These are phyloP conservation scores for Colletotrichum somersetense DNA, from an alignment of 2,329 filamentous ascomycete species.

Conservation along the genomic window DNA sequence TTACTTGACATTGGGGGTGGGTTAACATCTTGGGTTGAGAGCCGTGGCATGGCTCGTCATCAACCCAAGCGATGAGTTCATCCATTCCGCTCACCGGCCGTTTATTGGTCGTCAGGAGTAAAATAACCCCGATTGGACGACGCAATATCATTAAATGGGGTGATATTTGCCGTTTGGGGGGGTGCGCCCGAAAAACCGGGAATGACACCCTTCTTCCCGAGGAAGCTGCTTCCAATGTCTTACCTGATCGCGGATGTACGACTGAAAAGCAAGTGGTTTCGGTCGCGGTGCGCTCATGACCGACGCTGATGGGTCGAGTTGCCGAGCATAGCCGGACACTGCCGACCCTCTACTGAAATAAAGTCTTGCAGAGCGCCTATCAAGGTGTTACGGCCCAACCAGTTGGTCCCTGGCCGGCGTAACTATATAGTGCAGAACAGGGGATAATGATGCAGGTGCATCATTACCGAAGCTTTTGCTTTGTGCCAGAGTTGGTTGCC, in stretches of 20 bases:
- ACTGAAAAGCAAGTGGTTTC: conserved; percentile 13
- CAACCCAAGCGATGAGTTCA: not conserved
- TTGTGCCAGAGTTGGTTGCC: too few relatives aligned
- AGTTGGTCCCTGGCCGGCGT: too few relatives aligned
- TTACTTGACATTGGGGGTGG: too few relatives aligned
- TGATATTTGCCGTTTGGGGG: conserved; percentile 5
- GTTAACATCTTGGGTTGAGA: not conserved
- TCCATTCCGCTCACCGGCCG: conserved; percentile 7
- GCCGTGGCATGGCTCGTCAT: not conserved
- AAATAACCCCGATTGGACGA: conserved; percentile 36
- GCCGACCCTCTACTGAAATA: conserved; percentile 22
- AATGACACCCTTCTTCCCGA: not conserved
- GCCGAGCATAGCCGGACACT: conserved; percentile 32
- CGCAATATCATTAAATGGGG: conserved; percentile 9
- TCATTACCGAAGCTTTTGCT: too few relatives aligned
- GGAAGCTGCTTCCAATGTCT: conserved; percentile 13
- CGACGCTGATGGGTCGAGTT: conserved; percentile 11
- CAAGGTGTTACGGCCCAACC: too few relatives aligned
- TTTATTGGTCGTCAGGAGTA: not conserved
- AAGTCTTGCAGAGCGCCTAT: not conserved
- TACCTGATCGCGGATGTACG: conserved; percentile 3
- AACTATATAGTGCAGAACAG: too few relatives aligned
- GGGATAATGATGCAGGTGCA: too few relatives aligned
- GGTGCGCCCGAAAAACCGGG: conserved; percentile 27
- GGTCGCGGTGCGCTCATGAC: not conserved